A percentile compares a stretch with the other conserved stretches of the same genome.
phyloP scores from a whole-genome alignment of 805 yeast species.

The Starmerella floris region DNA sequence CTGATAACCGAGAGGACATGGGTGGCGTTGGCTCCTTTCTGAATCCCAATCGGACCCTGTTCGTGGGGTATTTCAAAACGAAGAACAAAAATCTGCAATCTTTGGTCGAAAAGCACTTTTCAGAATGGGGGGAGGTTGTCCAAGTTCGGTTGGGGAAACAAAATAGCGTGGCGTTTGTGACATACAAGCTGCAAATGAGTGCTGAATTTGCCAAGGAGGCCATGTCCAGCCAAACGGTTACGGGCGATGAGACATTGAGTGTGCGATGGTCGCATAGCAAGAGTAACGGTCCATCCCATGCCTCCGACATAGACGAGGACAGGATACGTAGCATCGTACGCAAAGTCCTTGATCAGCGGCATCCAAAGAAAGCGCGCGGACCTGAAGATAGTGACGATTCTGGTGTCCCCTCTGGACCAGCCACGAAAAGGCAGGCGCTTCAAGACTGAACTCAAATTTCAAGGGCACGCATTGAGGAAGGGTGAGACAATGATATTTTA shows the following conservation, averaged over 20 bases:
- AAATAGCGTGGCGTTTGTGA: slow-evolving; percentile 67
- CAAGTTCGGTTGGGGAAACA: slow-evolving; percentile 46
- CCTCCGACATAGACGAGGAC: neutral
- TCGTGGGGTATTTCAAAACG: slow-evolving; percentile 43
- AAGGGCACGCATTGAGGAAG: too few species aligned
- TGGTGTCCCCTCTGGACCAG: too few species aligned
- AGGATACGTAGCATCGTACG: slow-evolving; percentile 8
- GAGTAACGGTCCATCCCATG: neutral
- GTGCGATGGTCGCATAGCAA: slow-evolving; percentile 62
- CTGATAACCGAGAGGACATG: slow-evolving; percentile 82
- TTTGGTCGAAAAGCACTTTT: slow-evolving; percentile 39
- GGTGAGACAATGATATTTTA: too few species aligned
- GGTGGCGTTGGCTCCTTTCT: slow-evolving; percentile 79
- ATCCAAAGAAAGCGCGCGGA: too few species aligned
- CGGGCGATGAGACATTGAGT: slow-evolving; percentile 50
- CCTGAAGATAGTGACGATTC: too few species aligned
- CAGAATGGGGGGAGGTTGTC: slow-evolving; percentile 63
- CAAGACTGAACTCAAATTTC: too few species aligned
- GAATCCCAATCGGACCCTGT: slow-evolving; percentile 57
- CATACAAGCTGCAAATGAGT: slow-evolving; percentile 48
- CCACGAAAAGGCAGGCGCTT: too few species aligned
- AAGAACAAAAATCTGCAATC: slow-evolving; percentile 32
- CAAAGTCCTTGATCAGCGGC: neutral
- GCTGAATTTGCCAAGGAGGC: slow-evolving; percentile 96
- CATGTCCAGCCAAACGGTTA: slow-evolving; percentile 69